Conservation (phyloP, 2,329 filamentous ascomycete species). For the Ceratocystis lukuohia region DNA sequence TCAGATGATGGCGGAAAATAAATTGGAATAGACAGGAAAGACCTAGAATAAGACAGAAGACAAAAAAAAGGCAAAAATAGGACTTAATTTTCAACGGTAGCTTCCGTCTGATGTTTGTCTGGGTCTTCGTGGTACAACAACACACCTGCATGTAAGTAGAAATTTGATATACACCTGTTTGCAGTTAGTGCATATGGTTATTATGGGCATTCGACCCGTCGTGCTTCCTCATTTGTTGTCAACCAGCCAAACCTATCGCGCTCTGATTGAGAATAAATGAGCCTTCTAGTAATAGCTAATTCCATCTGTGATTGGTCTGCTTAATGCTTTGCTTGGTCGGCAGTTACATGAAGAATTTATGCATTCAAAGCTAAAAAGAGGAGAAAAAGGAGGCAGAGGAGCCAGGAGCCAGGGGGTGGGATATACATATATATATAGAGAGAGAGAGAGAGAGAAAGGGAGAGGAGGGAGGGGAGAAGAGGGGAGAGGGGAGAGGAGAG, state of each 20-base stretch:
- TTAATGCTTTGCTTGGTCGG: neutral
- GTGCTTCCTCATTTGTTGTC: neutral
- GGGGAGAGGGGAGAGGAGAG: too few species aligned
- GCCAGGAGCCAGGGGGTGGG: neutral
- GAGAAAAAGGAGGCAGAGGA: neutral
- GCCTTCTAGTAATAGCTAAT: neutral
- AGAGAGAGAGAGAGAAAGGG: neutral
- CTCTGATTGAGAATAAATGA: neutral
- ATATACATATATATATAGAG: neutral
- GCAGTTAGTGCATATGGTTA: neutral
- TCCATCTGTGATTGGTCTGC: neutral
- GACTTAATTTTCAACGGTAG: slow-evolving; percentile 6
- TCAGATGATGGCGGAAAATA: neutral
- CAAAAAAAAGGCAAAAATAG: neutral
- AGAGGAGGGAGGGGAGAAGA: neutral
- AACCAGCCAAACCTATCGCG: neutral
- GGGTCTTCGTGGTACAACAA: neutral
- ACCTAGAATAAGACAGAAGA: neutral
- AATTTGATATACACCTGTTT: neutral
- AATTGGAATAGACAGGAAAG: neutral
- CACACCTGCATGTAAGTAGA: neutral
- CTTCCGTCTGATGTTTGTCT: slow-evolving; percentile 11
- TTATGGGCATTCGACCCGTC: neutral
- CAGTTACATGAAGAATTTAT: neutral
- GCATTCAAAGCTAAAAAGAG: neutral